phyloP scores from a whole-genome alignment of 352 stramenopile species.

The Plasmopara viticola region DNA sequence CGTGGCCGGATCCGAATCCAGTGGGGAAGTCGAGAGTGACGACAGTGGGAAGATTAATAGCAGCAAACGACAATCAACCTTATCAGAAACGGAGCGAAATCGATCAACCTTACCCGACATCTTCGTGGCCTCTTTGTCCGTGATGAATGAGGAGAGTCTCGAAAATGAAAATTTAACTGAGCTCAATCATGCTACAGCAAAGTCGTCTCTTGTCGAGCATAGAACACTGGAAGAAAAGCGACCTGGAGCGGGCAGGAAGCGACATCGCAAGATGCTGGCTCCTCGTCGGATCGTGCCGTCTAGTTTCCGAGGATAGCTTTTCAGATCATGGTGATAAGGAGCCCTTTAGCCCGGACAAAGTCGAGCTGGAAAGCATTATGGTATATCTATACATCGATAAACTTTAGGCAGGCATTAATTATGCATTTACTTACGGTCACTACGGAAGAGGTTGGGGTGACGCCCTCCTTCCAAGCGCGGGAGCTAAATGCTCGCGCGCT shows the following conservation, averaged over 20 bases:
- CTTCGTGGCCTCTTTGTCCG: neutral
- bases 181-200: neutral
- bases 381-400: too few species aligned
- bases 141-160: neutral
- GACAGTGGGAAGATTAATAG: neutral
- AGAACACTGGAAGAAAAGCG: constrained; percentile 3
- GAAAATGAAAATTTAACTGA: neutral
- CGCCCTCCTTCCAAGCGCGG: too few species aligned
- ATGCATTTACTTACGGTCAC: too few species aligned
- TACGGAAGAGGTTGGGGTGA: too few species aligned
- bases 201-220: neutral
- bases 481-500: too few species aligned
- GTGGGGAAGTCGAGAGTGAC: constrained; percentile 6
- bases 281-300: constrained; percentile 46
- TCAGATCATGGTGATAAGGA: neutral
- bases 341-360: neutral
- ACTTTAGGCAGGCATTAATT: neutral
- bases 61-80: neutral
- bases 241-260: constrained; percentile 32
- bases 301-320: neutral
- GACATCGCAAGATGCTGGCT: constrained; percentile 42
- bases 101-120: neutral
- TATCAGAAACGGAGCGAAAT: neutral
- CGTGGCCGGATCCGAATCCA: constrained; percentile 1
- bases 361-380: too few species aligned